phyloP scores from a whole-genome alignment of 2,329 filamentous ascomycete genomes.

The Colletotrichum cereale region DNA sequence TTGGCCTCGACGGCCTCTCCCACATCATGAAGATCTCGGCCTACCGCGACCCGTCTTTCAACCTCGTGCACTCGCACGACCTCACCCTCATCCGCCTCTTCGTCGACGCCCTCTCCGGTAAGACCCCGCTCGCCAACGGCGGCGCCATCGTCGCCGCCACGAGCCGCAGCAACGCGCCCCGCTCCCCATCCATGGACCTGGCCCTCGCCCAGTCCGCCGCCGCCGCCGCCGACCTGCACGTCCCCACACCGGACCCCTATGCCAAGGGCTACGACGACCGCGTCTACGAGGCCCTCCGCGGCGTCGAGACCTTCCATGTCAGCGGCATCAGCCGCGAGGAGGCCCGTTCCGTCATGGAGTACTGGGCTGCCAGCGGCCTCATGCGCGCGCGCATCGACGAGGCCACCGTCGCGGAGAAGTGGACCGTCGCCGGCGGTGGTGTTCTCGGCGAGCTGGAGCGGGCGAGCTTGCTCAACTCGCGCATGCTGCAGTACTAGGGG shows the following conservation, averaged over 20 bases:
- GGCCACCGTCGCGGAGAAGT: conserved; percentile 80
- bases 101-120: conserved; percentile 76
- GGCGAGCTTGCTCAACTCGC: conserved; percentile 64
- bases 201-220: conserved; percentile 71
- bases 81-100: conserved; percentile 82
- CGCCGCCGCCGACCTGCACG: conserved; percentile 50
- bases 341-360: conserved; percentile 86
- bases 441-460: conserved; percentile 89
- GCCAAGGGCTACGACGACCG: conserved; percentile 68
- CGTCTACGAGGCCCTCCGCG: conserved; percentile 65
- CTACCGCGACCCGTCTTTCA: conserved; percentile 79
- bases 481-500: conserved; percentile 46
- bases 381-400: conserved; percentile 79
- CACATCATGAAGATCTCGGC: conserved; percentile 84
- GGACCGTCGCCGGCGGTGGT: conserved; percentile 84
- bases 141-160: conserved; percentile 83
- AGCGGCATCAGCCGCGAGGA: conserved; percentile 80
- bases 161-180: conserved; percentile 77
- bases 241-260: conserved; percentile 65
- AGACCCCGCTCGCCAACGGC: conserved; percentile 73
- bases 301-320: conserved; percentile 67
- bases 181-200: conserved; percentile 75
- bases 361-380: conserved; percentile 90
- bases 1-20: conserved; percentile 82
- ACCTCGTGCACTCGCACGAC: conserved; percentile 88